Percentiles rank a stretch among this genome's conserved stretches.
Conservation (phyloP, 2,329 filamentous ascomycete genomes). For the Plenodomus lindquistii region DNA sequence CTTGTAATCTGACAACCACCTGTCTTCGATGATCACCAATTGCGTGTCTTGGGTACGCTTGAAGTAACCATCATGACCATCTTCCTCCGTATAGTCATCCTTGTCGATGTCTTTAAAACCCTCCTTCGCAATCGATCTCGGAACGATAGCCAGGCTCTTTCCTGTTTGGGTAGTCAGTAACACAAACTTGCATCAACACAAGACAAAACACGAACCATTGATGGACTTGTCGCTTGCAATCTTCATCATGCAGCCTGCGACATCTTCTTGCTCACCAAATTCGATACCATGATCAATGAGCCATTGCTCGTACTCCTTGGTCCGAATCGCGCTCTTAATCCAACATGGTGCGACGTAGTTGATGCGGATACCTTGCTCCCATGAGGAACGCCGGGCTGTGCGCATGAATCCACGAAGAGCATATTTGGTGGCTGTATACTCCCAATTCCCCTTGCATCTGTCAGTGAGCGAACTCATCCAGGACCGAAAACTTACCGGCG, state of each 20-base stretch:
- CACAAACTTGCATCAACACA: neutral
- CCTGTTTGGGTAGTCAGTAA: constrained; percentile 22
- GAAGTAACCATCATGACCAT: constrained; percentile 39
- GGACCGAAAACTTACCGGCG: constrained; percentile 7
- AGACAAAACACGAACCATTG: constrained; percentile 12
- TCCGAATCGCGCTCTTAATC: constrained; percentile 29
- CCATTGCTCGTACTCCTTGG: constrained; percentile 49
- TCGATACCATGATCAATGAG: constrained; percentile 47
- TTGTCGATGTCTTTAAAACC: constrained; percentile 48
- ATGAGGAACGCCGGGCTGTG: constrained; percentile 13
- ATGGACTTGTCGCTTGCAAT: constrained; percentile 30
- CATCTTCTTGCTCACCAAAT: constrained; percentile 40
- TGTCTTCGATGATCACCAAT: constrained; percentile 49
- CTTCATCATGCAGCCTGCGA: constrained; percentile 41
- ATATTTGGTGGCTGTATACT: constrained; percentile 45
- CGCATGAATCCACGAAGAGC: constrained; percentile 22
- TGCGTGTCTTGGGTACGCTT: constrained; percentile 47
- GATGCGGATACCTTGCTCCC: constrained; percentile 21
- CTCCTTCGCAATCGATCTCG: constrained; percentile 44
- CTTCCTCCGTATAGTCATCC: constrained; percentile 44
- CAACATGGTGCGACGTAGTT: constrained; percentile 24
- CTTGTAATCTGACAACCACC: constrained; percentile 46
- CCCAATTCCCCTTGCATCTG: constrained; percentile 32
- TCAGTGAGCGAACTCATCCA: neutral
- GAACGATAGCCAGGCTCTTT: constrained; percentile 49